phyloP scores from a whole-genome alignment of 345 rosid species.

The Camelina neglecta region DNA sequence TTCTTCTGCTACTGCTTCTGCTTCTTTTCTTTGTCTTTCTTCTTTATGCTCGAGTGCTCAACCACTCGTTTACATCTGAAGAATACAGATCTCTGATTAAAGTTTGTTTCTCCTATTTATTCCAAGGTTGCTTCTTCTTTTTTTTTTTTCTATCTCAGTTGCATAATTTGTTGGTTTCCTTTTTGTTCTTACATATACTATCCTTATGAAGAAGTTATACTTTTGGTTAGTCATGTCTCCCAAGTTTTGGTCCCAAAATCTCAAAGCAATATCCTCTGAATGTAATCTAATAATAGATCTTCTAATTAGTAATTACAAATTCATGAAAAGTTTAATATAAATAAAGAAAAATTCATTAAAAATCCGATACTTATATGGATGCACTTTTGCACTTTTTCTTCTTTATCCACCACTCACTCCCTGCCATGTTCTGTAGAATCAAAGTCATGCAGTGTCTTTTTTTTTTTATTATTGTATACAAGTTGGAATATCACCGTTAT shows the following conservation, averaged over 20 bases:
- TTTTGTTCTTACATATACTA: background rate
- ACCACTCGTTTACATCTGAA: slow-evolving; percentile 11
- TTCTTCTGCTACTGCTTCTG: slow-evolving; percentile 7
- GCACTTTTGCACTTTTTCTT: slow-evolving; percentile 28
- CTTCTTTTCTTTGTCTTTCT: slow-evolving; percentile 7
- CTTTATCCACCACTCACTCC: slow-evolving; percentile 40
- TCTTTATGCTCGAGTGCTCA: slow-evolving; percentile 22
- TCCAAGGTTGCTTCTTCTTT: slow-evolving; percentile 44
- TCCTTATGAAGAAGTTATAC: background rate
- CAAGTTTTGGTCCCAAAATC: slow-evolving; percentile 25
- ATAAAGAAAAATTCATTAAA: background rate
- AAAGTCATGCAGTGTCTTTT: slow-evolving; percentile 14
- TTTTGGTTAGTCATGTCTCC: background rate
- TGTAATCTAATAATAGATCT: background rate
- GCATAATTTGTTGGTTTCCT: background rate
- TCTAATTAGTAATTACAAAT: background rate
- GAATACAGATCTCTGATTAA: slow-evolving; percentile 31
- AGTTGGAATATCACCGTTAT: slow-evolving; percentile 10
- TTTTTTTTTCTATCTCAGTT: background rate
- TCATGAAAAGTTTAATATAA: background rate
- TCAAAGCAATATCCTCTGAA: background rate
- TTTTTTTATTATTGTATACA: slow-evolving; percentile 1
- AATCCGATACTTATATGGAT: slow-evolving; percentile 12
- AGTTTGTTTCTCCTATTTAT: slow-evolving; percentile 21
- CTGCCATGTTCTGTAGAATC: slow-evolving; percentile 37